Conservation (phyloP, 1,284 basidiomycete genomes). For the Inonotus hispidus region DNA sequence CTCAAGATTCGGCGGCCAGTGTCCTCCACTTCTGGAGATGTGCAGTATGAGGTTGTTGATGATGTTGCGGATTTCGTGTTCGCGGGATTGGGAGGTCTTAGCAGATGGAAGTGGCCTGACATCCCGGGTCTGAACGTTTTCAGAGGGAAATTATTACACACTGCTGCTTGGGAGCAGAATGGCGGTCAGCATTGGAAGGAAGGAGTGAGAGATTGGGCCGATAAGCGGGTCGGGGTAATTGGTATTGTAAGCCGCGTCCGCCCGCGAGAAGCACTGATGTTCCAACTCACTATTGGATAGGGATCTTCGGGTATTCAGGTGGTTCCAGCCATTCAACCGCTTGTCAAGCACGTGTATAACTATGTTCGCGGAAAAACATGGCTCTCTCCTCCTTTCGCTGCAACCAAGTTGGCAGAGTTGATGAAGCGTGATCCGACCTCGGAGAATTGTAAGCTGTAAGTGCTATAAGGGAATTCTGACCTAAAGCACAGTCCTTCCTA, state of each 20-base stretch:
- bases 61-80: constrained; percentile 50
- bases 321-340: constrained; percentile 51
- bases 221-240: constrained; percentile 55
- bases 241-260: constrained; percentile 42
- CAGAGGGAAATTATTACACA: constrained; percentile 47
- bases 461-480: not conserved
- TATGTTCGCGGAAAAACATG: constrained; percentile 60
- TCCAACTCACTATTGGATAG: constrained; percentile 26
- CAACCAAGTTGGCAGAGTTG: constrained; percentile 34
- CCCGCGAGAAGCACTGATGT: not conserved
- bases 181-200: constrained; percentile 32
- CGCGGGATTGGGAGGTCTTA: constrained; percentile 44
- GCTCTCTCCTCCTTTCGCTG: constrained; percentile 48
- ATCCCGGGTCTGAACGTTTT: constrained; percentile 49
- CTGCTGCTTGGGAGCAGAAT: constrained; percentile 50
- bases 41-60: constrained; percentile 40
- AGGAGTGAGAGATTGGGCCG: constrained; percentile 43
- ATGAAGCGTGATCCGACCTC: constrained; percentile 31
- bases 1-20: constrained; percentile 41
- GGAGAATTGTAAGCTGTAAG: constrained; percentile 38
- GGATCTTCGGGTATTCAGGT: constrained; percentile 65
- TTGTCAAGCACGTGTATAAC: constrained; percentile 46
- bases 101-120: constrained; percentile 55
- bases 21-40: constrained; percentile 21
- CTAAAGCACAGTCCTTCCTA: constrained; percentile 20